Base-by-base conservation (phyloP, 1,284 basidiomycete genomes). In the Bondarzewia mesenterica region DNA sequence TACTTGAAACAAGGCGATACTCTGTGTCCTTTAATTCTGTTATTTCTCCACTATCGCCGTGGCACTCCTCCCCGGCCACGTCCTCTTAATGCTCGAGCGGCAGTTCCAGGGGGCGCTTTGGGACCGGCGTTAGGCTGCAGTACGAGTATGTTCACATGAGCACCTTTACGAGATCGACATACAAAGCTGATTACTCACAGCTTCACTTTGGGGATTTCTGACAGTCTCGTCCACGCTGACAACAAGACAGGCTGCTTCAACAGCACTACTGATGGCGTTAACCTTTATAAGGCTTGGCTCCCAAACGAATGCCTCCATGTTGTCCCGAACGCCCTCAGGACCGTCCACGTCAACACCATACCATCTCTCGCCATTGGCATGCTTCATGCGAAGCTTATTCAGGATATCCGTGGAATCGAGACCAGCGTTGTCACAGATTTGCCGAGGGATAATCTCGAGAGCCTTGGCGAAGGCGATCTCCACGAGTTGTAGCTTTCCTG, bases 341-440 rank as follows among this genome's bases (percentile, higher is more conserved):
- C 86, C 85, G 52, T 99, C 93, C 26, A 99, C 93, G 60, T 98
- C 94, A 21, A 99, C 93, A 53, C 96, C 96, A 39, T 82, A 87
- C 94, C 94, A 98, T 50, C 75, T 81, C 45, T 83, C 79, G 40
- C 89, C 92, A 52, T 83, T 81, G 0, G 93, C 93, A 63, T 99
- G 95, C 60, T 88, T 85, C 93, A 97, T 98, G 51, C 96, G 85
- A 49, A 99, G 78, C 66, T 97, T 93, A 74, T 99, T 99, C 51
- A 99, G 74, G 47, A 99, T 81, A 62, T 99, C 96, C 10, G 95
- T 99, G 1, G 95, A 95, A 69, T 99, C 96, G 32, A 99, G 76
- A 16, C 96, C 96, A 16, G 96, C 96, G 61, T 99, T 99, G 69
- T 99, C 95, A 62, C 92, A 96, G 54, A 99, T 93, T 66, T 99